Conservation (phyloP, 192 early-diverging fungal species). For the Entomortierella parvispora region DNA sequence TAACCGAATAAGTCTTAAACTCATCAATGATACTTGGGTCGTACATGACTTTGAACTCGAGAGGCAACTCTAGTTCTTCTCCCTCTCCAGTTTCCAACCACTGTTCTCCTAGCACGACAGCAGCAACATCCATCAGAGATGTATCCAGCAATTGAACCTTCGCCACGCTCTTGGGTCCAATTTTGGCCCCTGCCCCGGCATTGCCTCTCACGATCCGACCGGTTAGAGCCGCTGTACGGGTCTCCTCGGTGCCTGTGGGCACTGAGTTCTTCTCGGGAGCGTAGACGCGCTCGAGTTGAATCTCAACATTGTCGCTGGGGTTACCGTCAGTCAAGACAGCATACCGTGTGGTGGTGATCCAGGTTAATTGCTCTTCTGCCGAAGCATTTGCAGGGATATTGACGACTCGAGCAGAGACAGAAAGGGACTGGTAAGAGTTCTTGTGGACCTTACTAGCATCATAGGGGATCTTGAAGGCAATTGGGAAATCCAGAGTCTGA, state of each 20-base stretch:
- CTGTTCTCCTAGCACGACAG: slow-evolving; percentile 12
- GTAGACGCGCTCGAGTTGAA: slow-evolving; percentile 1
- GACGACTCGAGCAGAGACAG: slow-evolving; percentile 13
- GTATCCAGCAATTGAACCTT: slow-evolving; percentile 18
- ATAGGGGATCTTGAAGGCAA: slow-evolving; percentile 8
- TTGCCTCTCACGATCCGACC: slow-evolving; percentile 2
- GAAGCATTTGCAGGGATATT: background rate
- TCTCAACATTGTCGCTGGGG: slow-evolving; percentile 12
- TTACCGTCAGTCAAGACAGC: slow-evolving; percentile 21
- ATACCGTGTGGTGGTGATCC: slow-evolving; percentile 17
- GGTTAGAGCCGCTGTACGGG: background rate
- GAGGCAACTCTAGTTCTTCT: slow-evolving; percentile 6
- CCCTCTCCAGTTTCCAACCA: background rate
- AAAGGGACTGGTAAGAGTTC: background rate
- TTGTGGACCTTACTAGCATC: background rate
- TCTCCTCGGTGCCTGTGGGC: background rate
- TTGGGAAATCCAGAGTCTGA: slow-evolving; percentile 4
- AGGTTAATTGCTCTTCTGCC: background rate
- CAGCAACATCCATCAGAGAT: slow-evolving; percentile 25
- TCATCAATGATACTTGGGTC: slow-evolving; percentile 9
- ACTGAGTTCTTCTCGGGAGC: background rate
- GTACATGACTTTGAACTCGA: slow-evolving; percentile 13
- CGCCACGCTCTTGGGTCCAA: slow-evolving; percentile 18
- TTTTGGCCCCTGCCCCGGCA: background rate
- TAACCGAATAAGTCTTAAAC: slow-evolving; percentile 12